A percentile compares a stretch with the other conserved stretches of the same genome.
phyloP scores from a whole-genome alignment of 1,284 basidiomycete genomes.

The Rhodotorula sp. region DNA sequence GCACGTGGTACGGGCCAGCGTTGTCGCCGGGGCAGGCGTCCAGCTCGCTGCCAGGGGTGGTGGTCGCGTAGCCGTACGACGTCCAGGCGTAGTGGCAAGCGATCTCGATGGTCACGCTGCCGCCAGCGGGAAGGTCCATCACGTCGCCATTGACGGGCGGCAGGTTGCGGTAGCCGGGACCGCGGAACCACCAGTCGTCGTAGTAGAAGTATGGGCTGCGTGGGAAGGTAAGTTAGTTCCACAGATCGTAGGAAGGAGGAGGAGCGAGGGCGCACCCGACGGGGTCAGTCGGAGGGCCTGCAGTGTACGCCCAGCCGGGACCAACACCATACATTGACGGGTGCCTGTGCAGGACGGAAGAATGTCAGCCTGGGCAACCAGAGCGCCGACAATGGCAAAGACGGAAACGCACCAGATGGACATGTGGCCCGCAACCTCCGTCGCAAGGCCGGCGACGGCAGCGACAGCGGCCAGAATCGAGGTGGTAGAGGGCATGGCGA shows the following conservation, averaged over 20 bases:
- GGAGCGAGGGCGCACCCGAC: slow-evolving; percentile 18
- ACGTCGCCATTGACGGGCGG: slow-evolving; percentile 22
- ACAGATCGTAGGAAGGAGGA: too few species aligned
- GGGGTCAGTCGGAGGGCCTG: slow-evolving; percentile 24
- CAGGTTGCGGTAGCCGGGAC: slow-evolving; percentile 21
- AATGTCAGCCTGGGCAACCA: background rate
- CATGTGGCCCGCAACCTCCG: slow-evolving; percentile 11
- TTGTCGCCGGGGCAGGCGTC: slow-evolving; percentile 38
- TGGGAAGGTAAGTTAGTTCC: background rate
- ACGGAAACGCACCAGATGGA: slow-evolving; percentile 2
- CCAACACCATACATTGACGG: slow-evolving; percentile 33
- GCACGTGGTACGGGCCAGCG: slow-evolving; percentile 17
- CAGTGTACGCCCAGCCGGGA: slow-evolving; percentile 6
- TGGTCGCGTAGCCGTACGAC: slow-evolving; percentile 27
- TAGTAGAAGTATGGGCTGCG: background rate
- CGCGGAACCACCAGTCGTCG: slow-evolving; percentile 27
- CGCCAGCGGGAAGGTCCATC: slow-evolving; percentile 34
- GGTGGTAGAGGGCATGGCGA: background rate
- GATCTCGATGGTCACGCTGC: slow-evolving; percentile 28
- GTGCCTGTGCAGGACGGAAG: background rate
- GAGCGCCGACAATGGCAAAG: background rate
- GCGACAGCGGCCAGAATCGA: background rate
- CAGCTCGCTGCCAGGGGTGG: slow-evolving; percentile 17
- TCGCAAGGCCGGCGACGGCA: slow-evolving; percentile 1
- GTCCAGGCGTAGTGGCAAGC: slow-evolving; percentile 11